These are phyloP conservation scores for Magnolia sinica DNA, from an alignment of 164 flowering plant species.

Conservation along the genomic window DNA sequence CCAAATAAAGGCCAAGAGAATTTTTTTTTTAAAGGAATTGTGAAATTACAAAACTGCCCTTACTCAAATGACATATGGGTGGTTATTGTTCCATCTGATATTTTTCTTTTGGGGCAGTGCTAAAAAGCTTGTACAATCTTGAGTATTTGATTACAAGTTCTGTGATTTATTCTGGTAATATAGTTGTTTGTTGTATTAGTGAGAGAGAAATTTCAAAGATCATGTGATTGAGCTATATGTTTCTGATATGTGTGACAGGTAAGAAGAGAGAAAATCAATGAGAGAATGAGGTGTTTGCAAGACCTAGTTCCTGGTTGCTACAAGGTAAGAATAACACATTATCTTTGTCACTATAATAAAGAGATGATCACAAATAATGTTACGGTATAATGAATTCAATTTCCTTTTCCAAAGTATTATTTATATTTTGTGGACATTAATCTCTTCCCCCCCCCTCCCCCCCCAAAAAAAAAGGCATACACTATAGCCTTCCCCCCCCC, in stretches of 20 bases:
- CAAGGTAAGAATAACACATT: constrained; percentile 32
- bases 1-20: neutral
- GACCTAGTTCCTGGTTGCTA: constrained; percentile 71
- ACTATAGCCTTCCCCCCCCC: too few relatives aligned
- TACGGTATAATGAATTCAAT: too few relatives aligned
- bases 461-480: too few relatives aligned
- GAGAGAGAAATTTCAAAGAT: neutral
- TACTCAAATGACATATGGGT: neutral
- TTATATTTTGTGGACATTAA: too few relatives aligned
- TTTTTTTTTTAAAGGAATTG: too few relatives aligned
- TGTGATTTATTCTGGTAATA: too few relatives aligned
- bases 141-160: too few relatives aligned
- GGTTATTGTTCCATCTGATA: neutral
- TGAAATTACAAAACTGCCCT: neutral
- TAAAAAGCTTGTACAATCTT: too few relatives aligned
- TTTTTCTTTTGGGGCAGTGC: neutral
- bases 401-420: too few relatives aligned
- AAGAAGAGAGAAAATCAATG: constrained; percentile 65
- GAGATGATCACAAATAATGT: too few relatives aligned
- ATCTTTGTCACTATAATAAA: too few relatives aligned
- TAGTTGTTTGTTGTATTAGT: neutral
- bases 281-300: constrained; percentile 51
- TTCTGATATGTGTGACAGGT: constrained; percentile 23
- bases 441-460: too few relatives aligned
- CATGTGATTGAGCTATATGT: neutral